Base-by-base conservation (phyloP, 495 filamentous ascomycete species). In the Penicillium argentinense region DNA sequence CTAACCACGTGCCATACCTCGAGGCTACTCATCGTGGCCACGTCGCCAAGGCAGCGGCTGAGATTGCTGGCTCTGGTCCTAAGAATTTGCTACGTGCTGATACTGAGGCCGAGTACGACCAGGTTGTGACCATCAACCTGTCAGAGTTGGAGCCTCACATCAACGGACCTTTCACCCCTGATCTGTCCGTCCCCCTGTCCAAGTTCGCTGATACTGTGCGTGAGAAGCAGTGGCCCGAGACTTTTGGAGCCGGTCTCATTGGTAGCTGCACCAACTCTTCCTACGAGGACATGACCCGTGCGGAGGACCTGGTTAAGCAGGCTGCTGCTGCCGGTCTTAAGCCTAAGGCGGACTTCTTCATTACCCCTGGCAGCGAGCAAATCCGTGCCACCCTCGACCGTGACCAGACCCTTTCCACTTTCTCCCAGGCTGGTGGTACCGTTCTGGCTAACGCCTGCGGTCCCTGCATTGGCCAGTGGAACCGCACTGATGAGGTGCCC, bases 221-320 rank as follows among this genome's bases (percentile, higher is more conserved):
- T 60, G 76, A 85, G 59, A 86, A 97, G 65, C 70, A 87, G 24
- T 98, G 93, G 93, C 93, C 93, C 5, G 81, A 86, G 62, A 87
- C 84, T 33, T 86, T 98, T 49, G 90, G 88, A 5, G 91, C 93
- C 6, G 89, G 91, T 45, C 78, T 98, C 21, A 98, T 98, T 58
- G 93, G 93, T 33, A 95, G 89, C 73, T 98, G 93, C 73, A 98
- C 93, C 11, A 98, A 98, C 76, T 95, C 88, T 67, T 97, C 93
- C 3, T 98, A 96, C 66, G 83, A 96, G 70, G 93, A 98, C 61
- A 98, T 98, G 93, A 91, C 89, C 8, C 84, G 93, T 39, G 86
- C 90, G 12, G 93, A 97, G 74, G 75, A 89, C 57, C 77, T 98
- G 43, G 87, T 97, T 36, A 90, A 91, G 68, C 91, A 95, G 65